Conservation (phyloP, 192 early-diverging fungal genomes). For the Spizellomyces sp. region DNA sequence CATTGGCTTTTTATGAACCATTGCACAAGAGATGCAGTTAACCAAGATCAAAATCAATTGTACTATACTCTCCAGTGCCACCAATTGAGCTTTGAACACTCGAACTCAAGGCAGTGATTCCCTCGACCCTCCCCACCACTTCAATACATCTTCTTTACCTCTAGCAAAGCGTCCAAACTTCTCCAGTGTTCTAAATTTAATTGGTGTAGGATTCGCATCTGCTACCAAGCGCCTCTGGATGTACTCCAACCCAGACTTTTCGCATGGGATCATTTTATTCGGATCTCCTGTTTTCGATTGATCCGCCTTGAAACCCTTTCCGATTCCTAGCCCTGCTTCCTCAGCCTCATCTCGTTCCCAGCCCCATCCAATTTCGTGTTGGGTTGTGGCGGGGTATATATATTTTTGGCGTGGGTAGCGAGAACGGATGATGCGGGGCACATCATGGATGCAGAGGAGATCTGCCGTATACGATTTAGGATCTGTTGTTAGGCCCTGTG, state of each 20-base stretch:
- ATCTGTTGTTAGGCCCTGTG: slow-evolving; percentile 41
- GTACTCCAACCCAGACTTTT: slow-evolving; percentile 4
- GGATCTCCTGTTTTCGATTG: neutral
- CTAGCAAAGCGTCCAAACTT: slow-evolving; percentile 41
- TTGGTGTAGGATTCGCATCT: slow-evolving; percentile 11
- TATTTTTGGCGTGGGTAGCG: slow-evolving; percentile 50
- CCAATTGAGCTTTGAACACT: too few relatives aligned
- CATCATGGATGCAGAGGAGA: slow-evolving; percentile 44
- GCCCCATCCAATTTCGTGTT: slow-evolving; percentile 50
- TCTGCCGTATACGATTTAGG: slow-evolving; percentile 41
- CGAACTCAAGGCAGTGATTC: slow-evolving; percentile 43
- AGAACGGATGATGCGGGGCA: slow-evolving; percentile 42
- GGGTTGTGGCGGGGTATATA: slow-evolving; percentile 49
- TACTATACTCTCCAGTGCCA: too few relatives aligned
- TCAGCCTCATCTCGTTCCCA: slow-evolving; percentile 34
- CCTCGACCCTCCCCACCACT: slow-evolving; percentile 50
- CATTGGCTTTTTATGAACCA: too few relatives aligned
- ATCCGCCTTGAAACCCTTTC: neutral
- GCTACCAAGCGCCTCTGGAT: slow-evolving; percentile 9
- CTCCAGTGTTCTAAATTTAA: slow-evolving; percentile 42
- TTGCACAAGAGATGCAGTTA: too few relatives aligned
- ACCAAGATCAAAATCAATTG: too few relatives aligned
- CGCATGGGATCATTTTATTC: slow-evolving; percentile 4
- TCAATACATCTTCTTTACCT: slow-evolving; percentile 42
- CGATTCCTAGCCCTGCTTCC: slow-evolving; percentile 10